Conservation (phyloP, 306 rosid genomes). For the Cucurbita pepo region DNA sequence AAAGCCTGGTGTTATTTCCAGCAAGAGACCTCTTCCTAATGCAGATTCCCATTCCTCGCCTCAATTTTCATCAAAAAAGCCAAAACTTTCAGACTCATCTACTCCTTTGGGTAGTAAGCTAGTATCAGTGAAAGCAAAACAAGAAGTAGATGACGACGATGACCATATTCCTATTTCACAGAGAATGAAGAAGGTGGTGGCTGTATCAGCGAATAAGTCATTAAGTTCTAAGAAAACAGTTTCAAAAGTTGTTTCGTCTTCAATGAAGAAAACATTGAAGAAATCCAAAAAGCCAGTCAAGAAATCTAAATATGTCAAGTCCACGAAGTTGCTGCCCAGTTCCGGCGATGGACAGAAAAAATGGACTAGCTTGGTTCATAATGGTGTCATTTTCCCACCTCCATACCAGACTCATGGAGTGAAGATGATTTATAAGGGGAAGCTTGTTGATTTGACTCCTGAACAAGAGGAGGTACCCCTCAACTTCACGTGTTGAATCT, state of each 20-base stretch:
- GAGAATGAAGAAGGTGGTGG: conserved; percentile 23
- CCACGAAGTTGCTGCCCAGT: conserved; percentile 59
- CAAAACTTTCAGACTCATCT: conserved; percentile 19
- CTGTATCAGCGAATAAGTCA: conserved; percentile 12
- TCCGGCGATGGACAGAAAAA: conserved; percentile 94
- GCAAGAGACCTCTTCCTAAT: conserved; percentile 39
- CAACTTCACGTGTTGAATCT: not conserved
- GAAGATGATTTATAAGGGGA: conserved; percentile 66
- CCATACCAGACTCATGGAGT: conserved; percentile 62
- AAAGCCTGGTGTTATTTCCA: conserved; percentile 7
- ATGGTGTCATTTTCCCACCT: conserved; percentile 95
- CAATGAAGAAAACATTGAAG: conserved; percentile 24
- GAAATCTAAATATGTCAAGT: conserved; percentile 61
- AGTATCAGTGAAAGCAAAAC: conserved; percentile 15
- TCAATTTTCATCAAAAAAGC: conserved; percentile 23
- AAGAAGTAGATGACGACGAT: conserved; percentile 26
- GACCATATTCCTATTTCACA: conserved; percentile 31
- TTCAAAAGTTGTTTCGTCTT: conserved; percentile 15
- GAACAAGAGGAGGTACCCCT: conserved; percentile 75
- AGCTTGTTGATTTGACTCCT: conserved; percentile 64
- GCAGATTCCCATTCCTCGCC: conserved; percentile 6
- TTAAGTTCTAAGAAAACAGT: conserved; percentile 10
- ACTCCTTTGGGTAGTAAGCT: conserved; percentile 18
- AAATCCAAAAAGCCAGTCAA: conserved; percentile 17
- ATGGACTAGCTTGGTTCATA: conserved; percentile 85